phyloP scores from a whole-genome alignment of 2,329 filamentous ascomycete genomes.

The Neonectria sp. region DNA sequence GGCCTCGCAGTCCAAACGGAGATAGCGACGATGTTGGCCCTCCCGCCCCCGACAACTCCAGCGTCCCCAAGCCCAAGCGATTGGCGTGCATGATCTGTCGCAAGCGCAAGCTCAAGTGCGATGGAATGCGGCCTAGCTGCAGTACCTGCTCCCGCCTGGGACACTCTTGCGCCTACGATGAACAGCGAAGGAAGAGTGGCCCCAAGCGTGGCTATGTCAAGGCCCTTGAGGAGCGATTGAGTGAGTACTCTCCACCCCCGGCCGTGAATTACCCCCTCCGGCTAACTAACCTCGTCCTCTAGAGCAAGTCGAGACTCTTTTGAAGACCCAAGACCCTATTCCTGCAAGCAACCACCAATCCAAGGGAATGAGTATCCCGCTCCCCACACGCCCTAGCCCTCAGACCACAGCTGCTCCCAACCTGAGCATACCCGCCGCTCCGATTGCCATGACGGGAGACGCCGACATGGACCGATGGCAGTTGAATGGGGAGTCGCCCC shows the following conservation, averaged over 20 bases:
- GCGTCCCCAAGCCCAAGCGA: conserved; percentile 86
- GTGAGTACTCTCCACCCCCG: conserved; percentile 66
- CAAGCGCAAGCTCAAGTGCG: conserved; percentile 92
- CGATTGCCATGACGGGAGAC: conserved; percentile 63
- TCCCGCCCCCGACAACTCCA: conserved; percentile 65
- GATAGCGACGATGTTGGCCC: conserved; percentile 53
- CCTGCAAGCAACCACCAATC: conserved; percentile 46
- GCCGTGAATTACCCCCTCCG: conserved; percentile 31
- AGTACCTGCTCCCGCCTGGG: conserved; percentile 90
- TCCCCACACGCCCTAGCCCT: conserved; percentile 45
- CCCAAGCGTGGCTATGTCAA: conserved; percentile 97
- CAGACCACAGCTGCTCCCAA: conserved; percentile 49
- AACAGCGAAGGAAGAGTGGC: conserved; percentile 93
- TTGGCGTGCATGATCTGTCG: conserved; percentile 96
- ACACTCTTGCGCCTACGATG: conserved; percentile 91
- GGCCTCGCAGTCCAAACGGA: conserved; percentile 46
- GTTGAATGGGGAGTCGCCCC: conserved; percentile 69
- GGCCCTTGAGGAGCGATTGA: conserved; percentile 90
- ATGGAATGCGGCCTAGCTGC: conserved; percentile 87
- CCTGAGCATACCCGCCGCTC: conserved; percentile 59
- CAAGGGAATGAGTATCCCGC: conserved; percentile 50
- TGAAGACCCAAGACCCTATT: conserved; percentile 81
- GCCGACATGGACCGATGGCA: conserved; percentile 70
- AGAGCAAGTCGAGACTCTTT: conserved; percentile 94
- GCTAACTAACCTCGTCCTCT: conserved; percentile 30